Conservation (phyloP, 83 land plant species). For the Isoetes engelmannii region DNA sequence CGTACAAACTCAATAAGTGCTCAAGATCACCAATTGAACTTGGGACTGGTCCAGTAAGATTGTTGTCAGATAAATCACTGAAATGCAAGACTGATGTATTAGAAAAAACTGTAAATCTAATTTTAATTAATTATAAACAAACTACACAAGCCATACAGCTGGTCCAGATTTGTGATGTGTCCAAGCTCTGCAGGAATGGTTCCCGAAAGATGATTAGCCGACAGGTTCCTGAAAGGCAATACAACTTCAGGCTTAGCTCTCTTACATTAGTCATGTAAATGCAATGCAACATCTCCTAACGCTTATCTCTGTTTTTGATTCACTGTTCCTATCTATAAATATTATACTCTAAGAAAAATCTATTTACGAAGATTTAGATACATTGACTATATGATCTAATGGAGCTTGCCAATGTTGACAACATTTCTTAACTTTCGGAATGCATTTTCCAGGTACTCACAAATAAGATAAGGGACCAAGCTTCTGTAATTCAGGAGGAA, state of each 20-base stretch:
- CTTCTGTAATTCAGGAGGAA: constrained; percentile 25
- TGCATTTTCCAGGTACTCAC: neutral
- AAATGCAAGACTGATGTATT: neutral
- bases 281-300: no score
- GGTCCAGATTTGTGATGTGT: constrained; percentile 19
- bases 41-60: constrained; percentile 23
- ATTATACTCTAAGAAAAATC: no score
- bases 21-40: constrained; percentile 25
- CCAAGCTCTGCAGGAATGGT: constrained; percentile 24
- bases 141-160: constrained; percentile 11
- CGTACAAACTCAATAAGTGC: constrained; percentile 25
- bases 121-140: neutral
- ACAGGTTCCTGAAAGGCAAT: constrained; percentile 11
- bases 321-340: no score
- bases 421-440: no score
- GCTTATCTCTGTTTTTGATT: no score
- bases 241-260: neutral
- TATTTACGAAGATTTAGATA: no score
- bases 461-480: constrained; percentile 22
- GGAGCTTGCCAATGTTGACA: no score
- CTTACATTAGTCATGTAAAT: no score
- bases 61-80: constrained; percentile 27
- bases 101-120: neutral
- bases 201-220: constrained; percentile 13
- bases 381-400: no score